Evolutionary conservation across 2,329 filamentous ascomycete species (phyloP), one percentile per base, ranked within the genome.

Genomic region (Escovopsis sp.): DNA sequence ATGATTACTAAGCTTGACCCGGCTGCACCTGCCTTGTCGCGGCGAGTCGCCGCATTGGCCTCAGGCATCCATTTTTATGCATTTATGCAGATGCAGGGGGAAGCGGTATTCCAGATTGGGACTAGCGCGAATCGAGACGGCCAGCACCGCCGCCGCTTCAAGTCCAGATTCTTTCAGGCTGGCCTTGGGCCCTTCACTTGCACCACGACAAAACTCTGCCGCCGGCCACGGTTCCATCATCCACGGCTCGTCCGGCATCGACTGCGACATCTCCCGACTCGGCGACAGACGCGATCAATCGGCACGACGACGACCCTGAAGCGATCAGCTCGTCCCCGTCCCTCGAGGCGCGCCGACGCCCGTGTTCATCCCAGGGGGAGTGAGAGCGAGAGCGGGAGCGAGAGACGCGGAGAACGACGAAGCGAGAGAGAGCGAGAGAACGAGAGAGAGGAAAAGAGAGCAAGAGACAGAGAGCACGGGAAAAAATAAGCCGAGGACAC

Each of bases 231-330:
- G 51, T 41, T 48, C 21, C 60, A 68, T 63, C 62, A 59, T 55
- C 57, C 60, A 62, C 8, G 28, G 62, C 70, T 68, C 63, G 65
- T 65, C 66, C 58, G 57, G 55, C 60, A 62, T 61, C 61, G 58
- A 56, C 56, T 57, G 53, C 52, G 50, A 46, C 53, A 46, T 43
- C 43, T 37, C 40, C 41, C 50, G 48, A 39, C 45, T 48, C 48
- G 39, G 40, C 36, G 37, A 38, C 41, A 43, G 48, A 40, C 41
- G 44, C 40, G 40, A 45, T 47, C n/a, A n/a, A n/a, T 49, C 49
- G 51, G 61, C 41, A 51, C 50, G 44, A 44, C 47, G 45, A 45
- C 50, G n/a, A n/a, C n/a, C n/a, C n/a, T n/a, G n/a, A n/a, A n/a
- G n/a, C n/a, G n/a, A n/a, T n/a, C n/a, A n/a, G n/a, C n/a, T n/a